Conservation (phyloP, 2,329 filamentous ascomycete genomes). For the Hymenotorrendiella dingleyae region DNA sequence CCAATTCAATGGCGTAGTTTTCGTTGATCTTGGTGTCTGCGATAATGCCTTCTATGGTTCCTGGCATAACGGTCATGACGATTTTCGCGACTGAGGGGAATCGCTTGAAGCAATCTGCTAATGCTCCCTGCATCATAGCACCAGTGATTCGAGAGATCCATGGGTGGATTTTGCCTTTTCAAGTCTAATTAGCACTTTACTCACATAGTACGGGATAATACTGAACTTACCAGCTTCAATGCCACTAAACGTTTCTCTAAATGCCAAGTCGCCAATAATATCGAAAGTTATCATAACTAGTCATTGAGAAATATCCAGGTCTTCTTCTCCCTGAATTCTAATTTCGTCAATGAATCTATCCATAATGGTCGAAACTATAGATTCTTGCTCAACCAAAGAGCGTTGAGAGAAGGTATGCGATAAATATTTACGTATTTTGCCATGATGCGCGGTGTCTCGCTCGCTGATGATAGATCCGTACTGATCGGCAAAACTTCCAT, state of each 20-base stretch:
- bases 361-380: background rate
- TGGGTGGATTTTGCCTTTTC: background rate
- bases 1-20: background rate
- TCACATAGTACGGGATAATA: background rate
- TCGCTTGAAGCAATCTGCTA: background rate
- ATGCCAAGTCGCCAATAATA: conserved; percentile 1
- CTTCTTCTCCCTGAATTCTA: background rate
- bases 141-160: background rate
- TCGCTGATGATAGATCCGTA: background rate
- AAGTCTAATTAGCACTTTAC: background rate
- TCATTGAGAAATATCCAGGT: background rate
- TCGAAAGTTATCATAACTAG: conserved; percentile 1
- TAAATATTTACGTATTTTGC: conserved; percentile 14
- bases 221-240: background rate
- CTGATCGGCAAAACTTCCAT: conserved; percentile 1
- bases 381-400: conserved; percentile 14
- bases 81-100: background rate
- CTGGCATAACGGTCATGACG: background rate
- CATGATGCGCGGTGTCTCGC: conserved; percentile 2
- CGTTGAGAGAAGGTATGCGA: conserved; percentile 27
- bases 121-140: background rate
- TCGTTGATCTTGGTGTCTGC: background rate
- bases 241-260: background rate
- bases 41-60: background rate
- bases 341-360: background rate